Evolutionary conservation across 371 early-diverging fungal species (phyloP), one percentile per base, ranked within the genome.

Genomic region (Mucor sp.): DNA sequence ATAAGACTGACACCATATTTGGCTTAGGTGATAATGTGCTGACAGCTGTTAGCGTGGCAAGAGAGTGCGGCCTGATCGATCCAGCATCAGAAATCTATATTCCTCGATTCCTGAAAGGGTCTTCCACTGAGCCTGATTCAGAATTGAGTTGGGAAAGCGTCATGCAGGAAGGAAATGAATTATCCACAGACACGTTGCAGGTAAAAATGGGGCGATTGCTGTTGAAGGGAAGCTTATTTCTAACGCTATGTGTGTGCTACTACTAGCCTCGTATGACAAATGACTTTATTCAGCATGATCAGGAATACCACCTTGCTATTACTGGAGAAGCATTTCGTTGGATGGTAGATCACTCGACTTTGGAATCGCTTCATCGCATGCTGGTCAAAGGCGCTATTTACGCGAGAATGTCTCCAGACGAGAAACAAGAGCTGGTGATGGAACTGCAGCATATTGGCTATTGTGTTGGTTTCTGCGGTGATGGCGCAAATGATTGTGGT

Each of bases 401-500:
- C 82, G 98, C 99, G 1, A 89, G 99, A 66, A 99, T 99, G 99
- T 97, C 97, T 1, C 99, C 99, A 0, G 99, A 97, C 67, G 97
- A 99, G 77, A 99, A 99, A 70, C 95, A 94, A 60, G 92, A 94
- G 67, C 82, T 99, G 11, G 97, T 99, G 2, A 93, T 94, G 69
- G 86, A 87, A 47, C 80, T 98, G 25, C 97, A 98, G 77, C 85
- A 81, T 14, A 81, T 97, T 33, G 97, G 94, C 6, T 95, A 97
- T 77, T 93, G 93, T 70, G 93, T 95, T 8, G 95, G 96, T 0
- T 98, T 99, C 68, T 96, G 96, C 80, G 99, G 99, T n/a, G 99
- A 99, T 83, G 99, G 99, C 8, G 99, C 99, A 35, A 99, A 99
- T 73, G 99, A 99, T 79, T 97, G 98, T 83, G 99, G 98, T 23